phyloP scores from a whole-genome alignment of 2,329 filamentous ascomycete genomes.

The Arachnomyces sp. region DNA sequence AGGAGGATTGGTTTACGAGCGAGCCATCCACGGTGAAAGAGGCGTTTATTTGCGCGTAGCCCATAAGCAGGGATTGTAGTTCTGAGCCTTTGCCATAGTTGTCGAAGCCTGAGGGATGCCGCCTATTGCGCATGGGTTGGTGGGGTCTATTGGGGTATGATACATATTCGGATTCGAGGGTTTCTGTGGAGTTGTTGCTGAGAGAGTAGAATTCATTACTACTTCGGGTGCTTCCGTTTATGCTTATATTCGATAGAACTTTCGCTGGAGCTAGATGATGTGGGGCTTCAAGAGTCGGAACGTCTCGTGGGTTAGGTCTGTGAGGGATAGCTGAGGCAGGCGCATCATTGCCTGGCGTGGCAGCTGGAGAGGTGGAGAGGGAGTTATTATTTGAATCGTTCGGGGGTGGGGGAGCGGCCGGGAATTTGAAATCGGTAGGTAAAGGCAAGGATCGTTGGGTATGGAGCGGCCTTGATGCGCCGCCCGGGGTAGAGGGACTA shows the following conservation, averaged over 20 bases:
- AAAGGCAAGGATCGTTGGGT: slow-evolving; percentile 25
- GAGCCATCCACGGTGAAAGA: slow-evolving; percentile 89
- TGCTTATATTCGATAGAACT: slow-evolving; percentile 41
- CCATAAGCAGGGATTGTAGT: slow-evolving; percentile 84
- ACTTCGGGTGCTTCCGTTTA: slow-evolving; percentile 68
- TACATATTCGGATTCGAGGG: slow-evolving; percentile 78
- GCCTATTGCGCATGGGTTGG: slow-evolving; percentile 36
- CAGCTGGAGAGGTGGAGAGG: slow-evolving; percentile 21
- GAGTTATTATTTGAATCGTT: slow-evolving; percentile 17
- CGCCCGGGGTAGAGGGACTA: slow-evolving; percentile 28
- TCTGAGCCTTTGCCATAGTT: slow-evolving; percentile 5
- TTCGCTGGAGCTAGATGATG: slow-evolving; percentile 31
- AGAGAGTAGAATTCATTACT: slow-evolving; percentile 92
- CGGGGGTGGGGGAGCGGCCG: slow-evolving; percentile 33
- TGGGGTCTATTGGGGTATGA: slow-evolving; percentile 43
- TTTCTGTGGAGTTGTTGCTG: slow-evolving; percentile 93
- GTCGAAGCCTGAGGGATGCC: slow-evolving; percentile 39
- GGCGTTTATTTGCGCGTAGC: slow-evolving; percentile 87
- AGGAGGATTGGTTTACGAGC: slow-evolving; percentile 76
- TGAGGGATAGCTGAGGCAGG: slow-evolving; percentile 9
- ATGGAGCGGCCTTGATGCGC: slow-evolving; percentile 27
- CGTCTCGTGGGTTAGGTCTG: slow-evolving; percentile 19
- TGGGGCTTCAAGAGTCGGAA: slow-evolving; percentile 19
- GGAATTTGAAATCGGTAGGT: slow-evolving; percentile 49
- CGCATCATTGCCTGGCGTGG: slow-evolving; percentile 21